Base-by-base conservation (phyloP, 2,329 filamentous ascomycete species). In the Monilinia aucupariae region DNA sequence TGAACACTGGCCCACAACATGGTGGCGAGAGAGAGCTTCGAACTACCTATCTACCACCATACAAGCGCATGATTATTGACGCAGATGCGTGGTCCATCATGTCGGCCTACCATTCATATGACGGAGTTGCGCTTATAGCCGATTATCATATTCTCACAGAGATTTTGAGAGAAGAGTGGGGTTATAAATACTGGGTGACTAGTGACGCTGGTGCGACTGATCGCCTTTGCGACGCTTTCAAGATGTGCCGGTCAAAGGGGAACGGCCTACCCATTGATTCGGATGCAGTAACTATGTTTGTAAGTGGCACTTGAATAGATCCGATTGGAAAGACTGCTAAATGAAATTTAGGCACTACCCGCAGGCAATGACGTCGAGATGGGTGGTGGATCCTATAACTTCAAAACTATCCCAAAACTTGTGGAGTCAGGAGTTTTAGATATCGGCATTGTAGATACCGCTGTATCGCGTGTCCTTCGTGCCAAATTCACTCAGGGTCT, bases 321-420 rank as follows among this genome's bases (percentile, higher is more conserved):
- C 9, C 9, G 3, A 10, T 25, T 20, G n/a, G 6, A 41, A 10
- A 8, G 9, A 25, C 12, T 41, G 25, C 27, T 50, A 51, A 53
- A 61, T 10, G 15, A 32, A 10, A 12, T 59, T 2, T 15, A 82
- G 75, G 78, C 84, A 10, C 79, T 91, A 5, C 84, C 84, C 0
- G 85, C 87, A 5, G 88, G 89, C 3, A 88, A 85, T 56, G 88
- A 91, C 68, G 81, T 88, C 15, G 89, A 91, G 70, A 91, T 91
- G 88, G 88, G 88, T 15, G 88, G 88, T 47, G 88, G 89, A 25
- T 87, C 85, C 25, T 91, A 84, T 77, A 90, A 85, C 71, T 88
- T 85, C 71, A 79, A 85, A 67, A 82, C 79, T 43, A 90, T 91
- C 59, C 85, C 87, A 7, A 78, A 82, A 34, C 79, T 91, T 55